phyloP scores from a whole-genome alignment of 2,329 filamentous ascomycete species.

The Fusarium bulbicola region DNA sequence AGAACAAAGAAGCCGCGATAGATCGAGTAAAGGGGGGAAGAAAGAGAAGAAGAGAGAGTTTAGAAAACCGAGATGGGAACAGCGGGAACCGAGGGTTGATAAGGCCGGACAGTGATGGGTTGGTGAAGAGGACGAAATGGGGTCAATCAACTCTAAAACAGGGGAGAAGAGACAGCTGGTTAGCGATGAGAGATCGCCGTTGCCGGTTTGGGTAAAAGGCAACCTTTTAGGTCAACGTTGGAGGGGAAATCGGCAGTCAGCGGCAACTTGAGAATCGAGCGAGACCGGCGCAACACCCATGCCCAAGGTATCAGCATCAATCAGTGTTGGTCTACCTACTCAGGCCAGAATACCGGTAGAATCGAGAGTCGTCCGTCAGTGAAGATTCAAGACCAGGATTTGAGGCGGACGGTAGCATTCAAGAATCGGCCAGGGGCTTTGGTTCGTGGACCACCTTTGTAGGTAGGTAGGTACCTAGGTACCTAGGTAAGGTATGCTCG shows the following conservation, averaged over 20 bases:
- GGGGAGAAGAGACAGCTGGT: slow-evolving; percentile 32
- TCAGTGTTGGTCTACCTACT: neutral
- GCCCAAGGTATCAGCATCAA: neutral
- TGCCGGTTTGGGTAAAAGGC: slow-evolving; percentile 40
- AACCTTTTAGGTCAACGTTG: slow-evolving; percentile 17
- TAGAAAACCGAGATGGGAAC: slow-evolving; percentile 11
- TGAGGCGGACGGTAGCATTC: neutral
- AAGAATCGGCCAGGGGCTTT: slow-evolving; percentile 11
- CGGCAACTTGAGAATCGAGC: slow-evolving; percentile 27
- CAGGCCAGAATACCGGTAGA: neutral
- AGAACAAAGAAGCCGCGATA: slow-evolving; percentile 23
- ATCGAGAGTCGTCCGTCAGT: slow-evolving; percentile 3
- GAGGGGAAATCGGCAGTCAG: slow-evolving; percentile 31
- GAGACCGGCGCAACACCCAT: slow-evolving; percentile 28
- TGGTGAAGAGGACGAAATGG: slow-evolving; percentile 31
- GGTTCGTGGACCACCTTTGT: neutral
- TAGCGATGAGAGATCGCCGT: slow-evolving; percentile 42
- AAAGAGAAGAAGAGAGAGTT: slow-evolving; percentile 14
- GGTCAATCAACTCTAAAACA: slow-evolving; percentile 43
- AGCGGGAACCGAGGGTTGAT: slow-evolving; percentile 36
- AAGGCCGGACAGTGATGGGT: slow-evolving; percentile 32
- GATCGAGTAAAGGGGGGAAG: slow-evolving; percentile 8
- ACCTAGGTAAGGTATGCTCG: neutral
- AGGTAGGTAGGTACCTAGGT: neutral
- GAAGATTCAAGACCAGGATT: neutral